phyloP scores from a whole-genome alignment of 768 basidiomycete genomes.

The Xerocomellus chrysenteron region DNA sequence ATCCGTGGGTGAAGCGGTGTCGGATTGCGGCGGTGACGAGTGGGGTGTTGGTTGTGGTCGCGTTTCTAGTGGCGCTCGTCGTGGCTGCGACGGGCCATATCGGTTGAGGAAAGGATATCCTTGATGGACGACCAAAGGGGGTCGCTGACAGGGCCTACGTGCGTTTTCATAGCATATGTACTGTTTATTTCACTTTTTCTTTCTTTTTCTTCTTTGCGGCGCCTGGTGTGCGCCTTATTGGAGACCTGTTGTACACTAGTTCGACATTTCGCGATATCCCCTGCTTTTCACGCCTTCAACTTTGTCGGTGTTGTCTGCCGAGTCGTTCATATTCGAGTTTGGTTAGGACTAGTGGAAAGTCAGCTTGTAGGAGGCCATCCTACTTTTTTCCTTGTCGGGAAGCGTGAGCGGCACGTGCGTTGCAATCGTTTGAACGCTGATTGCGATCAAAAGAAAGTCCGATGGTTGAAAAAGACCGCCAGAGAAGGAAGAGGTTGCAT shows the following conservation, averaged over 20 bases:
- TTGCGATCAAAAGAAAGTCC: too few species aligned
- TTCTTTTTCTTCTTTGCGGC: not conserved
- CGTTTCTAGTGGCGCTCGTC: constrained; percentile 52
- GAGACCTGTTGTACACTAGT: constrained; percentile 6
- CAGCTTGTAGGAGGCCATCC: too few species aligned
- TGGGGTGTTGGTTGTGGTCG: constrained; percentile 47
- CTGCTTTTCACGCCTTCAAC: too few species aligned
- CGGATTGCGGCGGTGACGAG: constrained; percentile 62
- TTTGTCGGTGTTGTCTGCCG: too few species aligned
- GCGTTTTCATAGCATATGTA: not conserved
- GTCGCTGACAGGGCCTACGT: not conserved
- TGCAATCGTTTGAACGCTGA: too few species aligned
- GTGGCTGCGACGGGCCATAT: constrained; percentile 17
- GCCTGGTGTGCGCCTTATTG: constrained; percentile 1
- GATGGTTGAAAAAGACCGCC: too few species aligned
- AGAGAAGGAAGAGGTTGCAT: too few species aligned
- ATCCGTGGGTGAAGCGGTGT: constrained; percentile 45
- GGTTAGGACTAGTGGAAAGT: too few species aligned
- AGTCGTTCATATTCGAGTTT: too few species aligned
- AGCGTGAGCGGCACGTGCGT: too few species aligned
- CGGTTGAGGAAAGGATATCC: not conserved
- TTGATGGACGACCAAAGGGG: not conserved
- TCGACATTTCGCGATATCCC: not conserved
- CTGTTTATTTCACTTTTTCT: not conserved
- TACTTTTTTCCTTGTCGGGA: too few species aligned